Base-by-base conservation (phyloP, 108 stramenopile genomes). In the Nitzschia putrida region DNA sequence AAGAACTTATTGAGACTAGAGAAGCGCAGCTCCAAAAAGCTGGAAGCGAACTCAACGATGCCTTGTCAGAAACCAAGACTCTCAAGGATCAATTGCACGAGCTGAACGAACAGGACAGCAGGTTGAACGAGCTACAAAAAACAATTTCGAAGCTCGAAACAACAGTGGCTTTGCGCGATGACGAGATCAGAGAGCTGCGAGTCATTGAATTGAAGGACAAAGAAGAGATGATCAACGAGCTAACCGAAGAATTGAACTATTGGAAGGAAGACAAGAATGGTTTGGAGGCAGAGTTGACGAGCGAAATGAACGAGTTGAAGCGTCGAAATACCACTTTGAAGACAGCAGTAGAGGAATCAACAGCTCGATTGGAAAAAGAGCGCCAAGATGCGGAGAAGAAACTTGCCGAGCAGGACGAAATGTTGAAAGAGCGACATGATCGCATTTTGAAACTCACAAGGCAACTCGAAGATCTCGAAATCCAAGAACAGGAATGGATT, bases 181-280 rank as follows among this genome's bases (percentile, higher is more conserved):
- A 77, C 18, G 80, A 81, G 56, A 68, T 73, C 43, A 39, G 69
- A 20, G 79, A 80, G 13, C 44, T 80, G 3, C 44, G 60, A 29
- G 18, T 68, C 22, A 38, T 73, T n/a, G 61, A 77, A 10, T 29
- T 73, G 45, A 77, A 73, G 10, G 72, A 77, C 26, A 64, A 56
- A 10, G 72, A 77, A 23, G 67, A 73, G 41, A 44, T 44, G 7
- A 61, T 66, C 22, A 21, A 23, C 0, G 16, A 7, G 24, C 57
- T 80, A n/a, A 53, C 55, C 25, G 57, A 51, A 21, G 52, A 47
- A 24, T 16, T 76, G 3, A 25, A 67, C 22, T 22, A 42, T 0
- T 25, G 74, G 21, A 69, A 41, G n/a, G 37, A 37, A 21, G 13
- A 63, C 21, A 10, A 37, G 3, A 5, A 63, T 10, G 44, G 2